phyloP scores from a whole-genome alignment of 1,284 basidiomycete species.

The Exobasidium rhododendri region DNA sequence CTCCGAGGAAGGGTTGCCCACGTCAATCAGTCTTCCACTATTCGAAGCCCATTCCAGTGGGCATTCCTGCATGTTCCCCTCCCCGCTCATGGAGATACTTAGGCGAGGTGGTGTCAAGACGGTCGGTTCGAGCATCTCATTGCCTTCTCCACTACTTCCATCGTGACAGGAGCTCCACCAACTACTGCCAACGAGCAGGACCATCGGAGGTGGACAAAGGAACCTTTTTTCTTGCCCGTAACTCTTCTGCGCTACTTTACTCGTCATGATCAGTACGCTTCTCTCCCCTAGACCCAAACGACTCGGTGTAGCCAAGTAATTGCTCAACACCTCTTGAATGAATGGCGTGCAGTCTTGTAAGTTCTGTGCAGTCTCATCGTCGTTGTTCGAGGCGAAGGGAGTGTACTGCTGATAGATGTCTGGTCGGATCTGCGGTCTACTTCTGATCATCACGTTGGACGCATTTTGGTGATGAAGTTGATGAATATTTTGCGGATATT shows the following conservation, averaged over 20 bases:
- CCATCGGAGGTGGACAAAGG: constrained; percentile 91
- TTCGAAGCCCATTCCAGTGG: constrained; percentile 79
- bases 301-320: constrained; percentile 76
- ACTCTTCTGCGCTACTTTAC: constrained; percentile 92
- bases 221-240: constrained; percentile 96
- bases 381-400: constrained; percentile 24
- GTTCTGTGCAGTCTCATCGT: constrained; percentile 18
- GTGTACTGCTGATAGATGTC: constrained; percentile 39
- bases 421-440: constrained; percentile 25
- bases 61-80: constrained; percentile 62
- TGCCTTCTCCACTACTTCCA: constrained; percentile 57
- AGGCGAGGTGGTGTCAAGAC: constrained; percentile 76
- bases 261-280: constrained; percentile 90
- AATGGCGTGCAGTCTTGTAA: constrained; percentile 38
- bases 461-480: constrained; percentile 14
- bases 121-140: constrained; percentile 54
- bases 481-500: constrained; percentile 20
- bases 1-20: constrained; percentile 60
- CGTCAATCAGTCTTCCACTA: constrained; percentile 75
- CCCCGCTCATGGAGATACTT: constrained; percentile 85
- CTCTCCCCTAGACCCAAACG: constrained; percentile 86
- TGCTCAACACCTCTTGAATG: constrained; percentile 37
- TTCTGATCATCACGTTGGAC: neutral
- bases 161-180: constrained; percentile 67
- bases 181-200: constrained; percentile 86